These are phyloP conservation scores for Metschnikowia drakensbergensis DNA, from an alignment of 805 yeast species.

Conservation along the genomic window DNA sequence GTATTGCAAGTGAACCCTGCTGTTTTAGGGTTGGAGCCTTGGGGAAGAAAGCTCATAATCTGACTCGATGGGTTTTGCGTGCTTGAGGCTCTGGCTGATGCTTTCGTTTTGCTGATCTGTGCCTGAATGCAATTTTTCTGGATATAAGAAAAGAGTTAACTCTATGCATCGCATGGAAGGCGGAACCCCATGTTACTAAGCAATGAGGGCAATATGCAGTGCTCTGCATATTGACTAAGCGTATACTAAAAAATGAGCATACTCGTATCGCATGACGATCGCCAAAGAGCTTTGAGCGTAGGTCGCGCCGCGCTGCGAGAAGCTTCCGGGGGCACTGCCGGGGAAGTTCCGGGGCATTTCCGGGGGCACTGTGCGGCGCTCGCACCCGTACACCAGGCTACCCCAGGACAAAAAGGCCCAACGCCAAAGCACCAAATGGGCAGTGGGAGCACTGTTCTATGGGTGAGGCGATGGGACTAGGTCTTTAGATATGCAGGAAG, in stretches of 20 bases:
- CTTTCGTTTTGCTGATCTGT: no score
- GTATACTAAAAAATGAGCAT: not conserved
- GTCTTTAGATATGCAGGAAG: no score
- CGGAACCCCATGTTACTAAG: not conserved
- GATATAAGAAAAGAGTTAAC: no score
- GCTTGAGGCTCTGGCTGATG: no score
- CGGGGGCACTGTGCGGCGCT: not conserved
- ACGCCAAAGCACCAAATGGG: not conserved
- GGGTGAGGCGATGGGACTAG: no score
- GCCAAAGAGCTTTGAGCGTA: no score
- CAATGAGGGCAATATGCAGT: not conserved
- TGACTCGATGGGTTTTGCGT: not conserved
- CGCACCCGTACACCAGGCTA: not conserved
- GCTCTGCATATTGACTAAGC: not conserved
- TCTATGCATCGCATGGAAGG: not conserved
- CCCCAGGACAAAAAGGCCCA: not conserved
- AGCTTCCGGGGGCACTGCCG: not conserved
- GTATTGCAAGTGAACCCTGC: conserved; percentile 71
- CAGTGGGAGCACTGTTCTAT: no score
- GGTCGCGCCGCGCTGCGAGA: no score
- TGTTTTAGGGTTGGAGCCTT: conserved; percentile 26
- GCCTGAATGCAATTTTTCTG: no score
- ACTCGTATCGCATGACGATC: no score
- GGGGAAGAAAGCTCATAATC: conserved; percentile 19
- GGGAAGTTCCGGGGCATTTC: not conserved